Evolutionary conservation across 2,329 filamentous ascomycete species (phyloP).

Genomic region (Hymenoscyphus fructigenus): DNA sequence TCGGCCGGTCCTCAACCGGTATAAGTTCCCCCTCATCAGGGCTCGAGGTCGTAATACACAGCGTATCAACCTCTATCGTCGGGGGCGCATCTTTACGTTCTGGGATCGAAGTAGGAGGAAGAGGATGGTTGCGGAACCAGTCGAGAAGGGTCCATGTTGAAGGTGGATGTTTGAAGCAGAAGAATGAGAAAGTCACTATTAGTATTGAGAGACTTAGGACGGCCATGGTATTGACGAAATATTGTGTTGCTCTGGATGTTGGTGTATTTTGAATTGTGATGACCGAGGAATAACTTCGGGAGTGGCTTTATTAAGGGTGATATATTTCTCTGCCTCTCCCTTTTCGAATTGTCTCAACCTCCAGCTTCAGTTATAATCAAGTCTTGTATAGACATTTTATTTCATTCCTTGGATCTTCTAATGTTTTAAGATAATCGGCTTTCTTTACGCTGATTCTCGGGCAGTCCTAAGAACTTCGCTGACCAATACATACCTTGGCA

Average conservation of each 20-base stretch:
- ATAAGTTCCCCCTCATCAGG: slow-evolving; percentile 1
- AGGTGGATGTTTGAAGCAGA: slow-evolving; percentile 53
- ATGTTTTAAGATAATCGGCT: no score
- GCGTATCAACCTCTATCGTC: slow-evolving; percentile 12
- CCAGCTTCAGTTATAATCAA: no score
- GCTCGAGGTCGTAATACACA: slow-evolving; percentile 7
- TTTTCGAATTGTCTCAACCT: no score
- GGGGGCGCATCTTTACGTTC: not conserved
- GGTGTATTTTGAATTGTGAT: no score
- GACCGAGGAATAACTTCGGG: not conserved
- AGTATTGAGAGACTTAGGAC: slow-evolving; percentile 61
- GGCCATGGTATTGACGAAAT: slow-evolving; percentile 45
- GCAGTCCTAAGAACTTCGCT: no score
- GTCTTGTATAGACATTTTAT: no score
- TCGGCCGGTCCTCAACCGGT: not conserved
- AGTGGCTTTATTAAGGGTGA: not conserved
- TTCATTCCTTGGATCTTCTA: no score
- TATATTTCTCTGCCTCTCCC: not conserved
- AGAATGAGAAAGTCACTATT: slow-evolving; percentile 57
- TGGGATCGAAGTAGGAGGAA: no score
- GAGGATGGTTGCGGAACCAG: slow-evolving; percentile 26
- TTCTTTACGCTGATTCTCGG: no score
- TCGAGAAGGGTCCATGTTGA: slow-evolving; percentile 47
- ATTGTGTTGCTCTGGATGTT: not conserved
- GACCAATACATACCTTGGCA: no score